These are phyloP conservation scores for Cercospora beticola DNA, from an alignment of 2,329 filamentous ascomycete species.

Conservation along the genomic window DNA sequence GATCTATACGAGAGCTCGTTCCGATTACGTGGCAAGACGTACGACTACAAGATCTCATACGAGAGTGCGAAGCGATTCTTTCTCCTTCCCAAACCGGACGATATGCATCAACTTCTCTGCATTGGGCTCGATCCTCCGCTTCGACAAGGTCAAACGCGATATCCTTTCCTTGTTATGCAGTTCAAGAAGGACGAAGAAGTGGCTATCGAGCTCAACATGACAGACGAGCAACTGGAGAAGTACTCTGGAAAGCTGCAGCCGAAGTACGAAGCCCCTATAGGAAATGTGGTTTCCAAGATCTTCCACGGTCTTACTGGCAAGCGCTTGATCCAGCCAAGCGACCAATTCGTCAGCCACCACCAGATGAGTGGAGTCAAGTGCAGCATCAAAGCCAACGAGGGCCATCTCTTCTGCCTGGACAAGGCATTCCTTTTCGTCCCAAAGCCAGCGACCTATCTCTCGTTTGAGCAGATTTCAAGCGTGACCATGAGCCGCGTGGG, in stretches of 20 bases:
- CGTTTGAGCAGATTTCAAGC: slow-evolving; percentile 86
- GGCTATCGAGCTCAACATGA: slow-evolving; percentile 93
- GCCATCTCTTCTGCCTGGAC: slow-evolving; percentile 93
- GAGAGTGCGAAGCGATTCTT: slow-evolving; percentile 98
- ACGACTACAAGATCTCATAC: slow-evolving; percentile 99
- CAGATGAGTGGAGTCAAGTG: slow-evolving; percentile 95
- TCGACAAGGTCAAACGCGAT: slow-evolving; percentile 93
- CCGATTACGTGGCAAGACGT: slow-evolving; percentile 95
- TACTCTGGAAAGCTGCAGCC: slow-evolving; percentile 87
- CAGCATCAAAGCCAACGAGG: slow-evolving; percentile 99
- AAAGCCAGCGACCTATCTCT: slow-evolving; percentile 95
- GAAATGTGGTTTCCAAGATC: slow-evolving; percentile 90
- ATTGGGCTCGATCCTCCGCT: slow-evolving; percentile 92
- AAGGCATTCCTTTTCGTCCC: slow-evolving; percentile 99
- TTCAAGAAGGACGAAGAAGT: slow-evolving; percentile 98
- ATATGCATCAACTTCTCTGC: slow-evolving; percentile 90
- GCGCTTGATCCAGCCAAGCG: slow-evolving; percentile 89
- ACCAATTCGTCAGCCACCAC: slow-evolving; percentile 92
- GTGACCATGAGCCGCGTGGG: slow-evolving; percentile 96
- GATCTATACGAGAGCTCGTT: slow-evolving; percentile 99
- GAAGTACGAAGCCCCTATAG: slow-evolving; percentile 90
- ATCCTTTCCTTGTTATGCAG: slow-evolving; percentile 98
- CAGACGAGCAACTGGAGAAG: slow-evolving; percentile 80
- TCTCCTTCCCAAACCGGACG: slow-evolving; percentile 96
- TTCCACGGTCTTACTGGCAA: slow-evolving; percentile 93